Percentiles rank a stretch among this genome's conserved stretches.
These are phyloP conservation scores for Gastrolobium bilobum DNA, from an alignment of 306 rosid species.

Conservation along the genomic window DNA sequence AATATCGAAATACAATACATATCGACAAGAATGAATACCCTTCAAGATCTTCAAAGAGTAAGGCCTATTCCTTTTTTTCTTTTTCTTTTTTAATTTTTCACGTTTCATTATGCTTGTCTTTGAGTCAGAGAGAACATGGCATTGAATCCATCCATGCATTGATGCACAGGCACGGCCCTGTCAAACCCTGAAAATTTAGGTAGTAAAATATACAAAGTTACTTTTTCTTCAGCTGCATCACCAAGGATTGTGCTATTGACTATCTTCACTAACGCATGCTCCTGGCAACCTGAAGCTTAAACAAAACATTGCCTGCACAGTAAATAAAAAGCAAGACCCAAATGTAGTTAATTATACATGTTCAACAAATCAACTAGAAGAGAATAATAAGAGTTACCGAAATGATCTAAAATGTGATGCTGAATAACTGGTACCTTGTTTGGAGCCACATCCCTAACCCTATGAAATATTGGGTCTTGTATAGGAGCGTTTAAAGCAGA, in stretches of 20 bases:
- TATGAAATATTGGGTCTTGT: slow-evolving; percentile 71
- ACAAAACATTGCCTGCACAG: slow-evolving; percentile 88
- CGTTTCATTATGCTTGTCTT: not conserved
- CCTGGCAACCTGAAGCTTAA: slow-evolving; percentile 69
- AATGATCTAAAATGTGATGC: slow-evolving; percentile 4
- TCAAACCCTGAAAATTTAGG: slow-evolving; percentile 32
- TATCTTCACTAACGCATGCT: slow-evolving; percentile 62
- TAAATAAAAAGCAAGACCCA: slow-evolving; percentile 34
- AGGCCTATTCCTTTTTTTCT: not conserved
- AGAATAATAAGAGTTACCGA: not conserved
- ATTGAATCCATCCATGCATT: not conserved
- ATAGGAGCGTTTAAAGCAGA: slow-evolving; percentile 73
- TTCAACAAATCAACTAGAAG: slow-evolving; percentile 27
- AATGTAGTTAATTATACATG: slow-evolving; percentile 6
- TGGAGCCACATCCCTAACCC: slow-evolving; percentile 97
- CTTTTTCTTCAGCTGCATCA: slow-evolving; percentile 39
- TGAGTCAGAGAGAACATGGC: not conserved
- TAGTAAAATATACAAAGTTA: slow-evolving; percentile 13
- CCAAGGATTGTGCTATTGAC: slow-evolving; percentile 17
- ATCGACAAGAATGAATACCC: slow-evolving; percentile 8
- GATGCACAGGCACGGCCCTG: not conserved
- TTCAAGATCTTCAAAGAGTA: not conserved
- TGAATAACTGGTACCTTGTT: slow-evolving; percentile 72
- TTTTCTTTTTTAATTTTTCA: slow-evolving; percentile 5
- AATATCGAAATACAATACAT: not conserved